A percentile compares a stretch with the other conserved stretches of the same genome.
phyloP scores from a whole-genome alignment of 345 rosid genomes.

The Eucalyptus polybractea region DNA sequence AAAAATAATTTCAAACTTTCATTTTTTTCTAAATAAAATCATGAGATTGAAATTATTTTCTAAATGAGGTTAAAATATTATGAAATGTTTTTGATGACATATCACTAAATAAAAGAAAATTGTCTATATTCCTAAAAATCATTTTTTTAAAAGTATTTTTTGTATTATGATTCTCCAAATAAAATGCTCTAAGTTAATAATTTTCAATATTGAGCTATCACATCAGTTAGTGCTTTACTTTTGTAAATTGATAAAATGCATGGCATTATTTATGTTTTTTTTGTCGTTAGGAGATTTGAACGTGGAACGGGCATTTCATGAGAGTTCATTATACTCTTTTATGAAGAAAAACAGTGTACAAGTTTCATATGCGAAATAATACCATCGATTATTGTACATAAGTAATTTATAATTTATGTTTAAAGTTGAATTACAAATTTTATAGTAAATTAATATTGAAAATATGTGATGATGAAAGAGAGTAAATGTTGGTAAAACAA shows the following conservation, averaged over 20 bases:
- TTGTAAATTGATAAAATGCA: background rate
- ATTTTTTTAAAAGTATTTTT: too few relatives aligned
- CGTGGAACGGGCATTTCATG: background rate
- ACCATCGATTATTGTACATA: background rate
- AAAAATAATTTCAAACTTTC: too few relatives aligned
- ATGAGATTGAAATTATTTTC: too few relatives aligned
- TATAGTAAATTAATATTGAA: too few relatives aligned
- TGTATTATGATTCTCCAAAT: too few relatives aligned
- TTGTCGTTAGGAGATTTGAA: background rate
- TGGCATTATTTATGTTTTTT: background rate
- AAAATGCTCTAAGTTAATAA: background rate
- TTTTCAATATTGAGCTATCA: background rate
- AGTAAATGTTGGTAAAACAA: background rate
- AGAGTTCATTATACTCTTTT: too few relatives aligned
- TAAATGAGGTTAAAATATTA: too few relatives aligned
- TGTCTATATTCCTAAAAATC: too few relatives aligned
- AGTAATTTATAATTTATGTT: background rate
- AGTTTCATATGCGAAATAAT: background rate
- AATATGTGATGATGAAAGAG: background rate
- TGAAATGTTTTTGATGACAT: rapidly evolving
- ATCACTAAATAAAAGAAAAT: too few relatives aligned
- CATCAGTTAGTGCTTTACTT: background rate
- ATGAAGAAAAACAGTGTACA: background rate
- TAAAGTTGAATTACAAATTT: too few relatives aligned
- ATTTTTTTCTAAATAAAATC: too few relatives aligned